phyloP scores from a whole-genome alignment of 106 monocot genomes.

The Dendrobium huoshanense region DNA sequence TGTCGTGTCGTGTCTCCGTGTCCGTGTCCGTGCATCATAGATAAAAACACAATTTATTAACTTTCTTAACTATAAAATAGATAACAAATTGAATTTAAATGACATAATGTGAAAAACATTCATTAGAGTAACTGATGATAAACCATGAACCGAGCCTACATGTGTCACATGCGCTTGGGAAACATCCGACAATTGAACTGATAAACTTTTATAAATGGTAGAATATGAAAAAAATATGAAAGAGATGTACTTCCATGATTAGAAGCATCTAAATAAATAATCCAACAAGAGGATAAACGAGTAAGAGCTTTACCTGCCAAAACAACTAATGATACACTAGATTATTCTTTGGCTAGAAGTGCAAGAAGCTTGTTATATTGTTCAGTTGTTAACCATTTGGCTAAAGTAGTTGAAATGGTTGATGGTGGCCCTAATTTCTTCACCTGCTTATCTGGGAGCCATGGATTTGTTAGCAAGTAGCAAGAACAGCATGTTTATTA shows the following conservation, averaged over 20 bases:
- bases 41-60: not conserved
- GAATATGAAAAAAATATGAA: not conserved
- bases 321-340: not conserved
- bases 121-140: not conserved
- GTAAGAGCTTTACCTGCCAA: not conserved
- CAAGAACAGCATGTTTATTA: not conserved
- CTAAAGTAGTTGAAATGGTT: not conserved
- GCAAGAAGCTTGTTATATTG: slow-evolving; percentile 8
- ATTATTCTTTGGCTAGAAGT: slow-evolving; percentile 4
- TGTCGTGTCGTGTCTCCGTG: too few species aligned
- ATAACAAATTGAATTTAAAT: slow-evolving; percentile 5
- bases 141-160: not conserved
- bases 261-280: not conserved
- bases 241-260: slow-evolving; percentile 1
- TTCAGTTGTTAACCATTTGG: not conserved
- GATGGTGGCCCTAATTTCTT: not conserved
- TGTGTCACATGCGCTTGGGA: not conserved
- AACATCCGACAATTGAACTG: not conserved
- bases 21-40: too few species aligned
- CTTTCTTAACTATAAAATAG: not conserved
- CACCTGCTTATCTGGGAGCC: slow-evolving; percentile 5
- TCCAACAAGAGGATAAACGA: slow-evolving; percentile 1
- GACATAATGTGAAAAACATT: slow-evolving; percentile 2
- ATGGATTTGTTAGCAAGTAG: slow-evolving; percentile 1
- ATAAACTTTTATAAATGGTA: not conserved